Percentiles rank a stretch among this genome's conserved stretches.
phyloP scores from a whole-genome alignment of 2,329 filamentous ascomycete species.

The Claviceps digitariae region DNA sequence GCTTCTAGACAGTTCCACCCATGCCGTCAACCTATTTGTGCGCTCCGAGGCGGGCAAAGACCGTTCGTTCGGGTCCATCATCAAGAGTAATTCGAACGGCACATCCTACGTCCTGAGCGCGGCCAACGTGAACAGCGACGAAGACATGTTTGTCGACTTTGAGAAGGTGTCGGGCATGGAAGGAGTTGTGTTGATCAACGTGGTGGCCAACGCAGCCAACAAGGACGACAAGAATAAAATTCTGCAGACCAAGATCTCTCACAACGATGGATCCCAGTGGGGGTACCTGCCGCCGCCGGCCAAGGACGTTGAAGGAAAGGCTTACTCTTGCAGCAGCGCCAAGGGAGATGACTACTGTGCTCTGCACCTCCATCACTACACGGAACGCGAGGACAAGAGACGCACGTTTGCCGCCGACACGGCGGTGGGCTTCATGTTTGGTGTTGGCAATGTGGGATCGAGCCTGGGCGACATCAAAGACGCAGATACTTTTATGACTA shows the following conservation, averaged over 20 bases:
- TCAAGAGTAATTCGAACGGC: slow-evolving; percentile 98
- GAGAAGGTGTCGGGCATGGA: slow-evolving; percentile 91
- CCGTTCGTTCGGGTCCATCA: slow-evolving; percentile 67
- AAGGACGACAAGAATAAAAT: slow-evolving; percentile 71
- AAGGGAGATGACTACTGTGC: slow-evolving; percentile 57
- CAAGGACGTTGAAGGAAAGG: slow-evolving; percentile 56
- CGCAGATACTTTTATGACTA: slow-evolving; percentile 80
- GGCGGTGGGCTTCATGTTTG: slow-evolving; percentile 84
- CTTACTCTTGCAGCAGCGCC: slow-evolving; percentile 51
- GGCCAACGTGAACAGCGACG: slow-evolving; percentile 67
- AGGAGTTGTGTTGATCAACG: slow-evolving; percentile 77
- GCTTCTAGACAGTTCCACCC: slow-evolving; percentile 85
- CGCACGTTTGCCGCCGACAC: slow-evolving; percentile 82
- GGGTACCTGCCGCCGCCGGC: slow-evolving; percentile 57
- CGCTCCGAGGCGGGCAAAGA: slow-evolving; percentile 55
- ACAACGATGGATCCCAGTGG: slow-evolving; percentile 93
- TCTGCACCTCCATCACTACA: slow-evolving; percentile 90
- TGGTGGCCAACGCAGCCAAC: slow-evolving; percentile 61
- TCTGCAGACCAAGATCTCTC: slow-evolving; percentile 81
- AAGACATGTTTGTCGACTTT: slow-evolving; percentile 73
- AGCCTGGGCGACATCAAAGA: slow-evolving; percentile 53
- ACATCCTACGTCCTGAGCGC: slow-evolving; percentile 86
- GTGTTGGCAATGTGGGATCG: slow-evolving; percentile 75
- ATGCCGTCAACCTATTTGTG: slow-evolving; percentile 89
- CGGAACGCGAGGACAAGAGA: slow-evolving; percentile 67